Base-by-base conservation (phyloP, 2,329 filamentous ascomycete species). In the Colletotrichum gigasporum region DNA sequence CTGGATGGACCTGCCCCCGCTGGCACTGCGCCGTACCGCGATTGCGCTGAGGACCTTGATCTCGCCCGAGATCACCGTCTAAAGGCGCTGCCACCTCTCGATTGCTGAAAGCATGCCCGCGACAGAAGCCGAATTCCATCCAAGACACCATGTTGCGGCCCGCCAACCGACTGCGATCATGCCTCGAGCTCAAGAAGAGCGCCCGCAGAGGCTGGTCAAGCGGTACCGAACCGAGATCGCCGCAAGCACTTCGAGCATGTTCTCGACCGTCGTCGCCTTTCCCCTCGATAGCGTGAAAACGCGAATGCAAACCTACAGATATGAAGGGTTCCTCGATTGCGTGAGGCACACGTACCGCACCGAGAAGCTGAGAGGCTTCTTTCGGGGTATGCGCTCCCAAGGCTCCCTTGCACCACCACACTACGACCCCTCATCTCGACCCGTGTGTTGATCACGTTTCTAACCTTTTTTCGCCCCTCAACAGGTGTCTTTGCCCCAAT, bases 281-380 rank as follows among this genome's bases (percentile, higher is more conserved):
- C 93, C 93, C 20, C 87, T 96, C 70, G 93, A 96, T 76, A 95
- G 93, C 71, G 90, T 95, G 75, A 96, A 96, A 83, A 94, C 91
- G 59, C 91, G 93, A 73, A 93, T 96, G 88, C 93, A 96, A 81
- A 92, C 91, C 69, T 95, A 96, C 78, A 88, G 91, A 68, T 94
- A 91, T 79, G 84, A 86, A 69, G 92, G 86, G 69, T 93, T 92
- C 76, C 78, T 86, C 73, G 90, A 93, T 76, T 94, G 92, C 74
- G 87, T 94, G 53, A 85, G 83, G 66, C 86, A 91, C 69, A 95
- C 92, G 9, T 96, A 96, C 78, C 84, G 83, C 64, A 88, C 83
- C 5, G 93, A 96, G 79, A 90, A 90, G 32, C 77, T 90, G 37
- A 82, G 85, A 50, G 91, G 93, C 24, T 96, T 96, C 82, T 96